These are phyloP conservation scores for Trichosporon inkin DNA, from an alignment of 1,284 basidiomycete species.

Conservation along the genomic window DNA sequence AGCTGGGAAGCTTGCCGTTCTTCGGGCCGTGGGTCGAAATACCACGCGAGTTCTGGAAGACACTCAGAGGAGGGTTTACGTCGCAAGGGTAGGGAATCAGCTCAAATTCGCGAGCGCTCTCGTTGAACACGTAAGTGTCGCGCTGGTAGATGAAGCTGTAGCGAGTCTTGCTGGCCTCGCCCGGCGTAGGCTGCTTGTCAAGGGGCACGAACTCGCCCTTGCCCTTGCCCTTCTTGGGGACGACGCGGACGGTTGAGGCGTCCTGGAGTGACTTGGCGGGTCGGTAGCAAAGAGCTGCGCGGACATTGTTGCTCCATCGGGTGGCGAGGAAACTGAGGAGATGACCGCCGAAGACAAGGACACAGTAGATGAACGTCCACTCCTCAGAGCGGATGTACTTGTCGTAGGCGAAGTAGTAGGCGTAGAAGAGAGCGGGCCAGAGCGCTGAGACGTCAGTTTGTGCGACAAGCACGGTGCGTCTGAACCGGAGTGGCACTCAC, in stretches of 20 bases:
- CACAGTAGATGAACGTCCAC: conserved; percentile 91
- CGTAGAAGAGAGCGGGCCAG: conserved; percentile 86
- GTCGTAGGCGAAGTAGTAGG: conserved; percentile 80
- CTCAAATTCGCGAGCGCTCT: conserved; percentile 63
- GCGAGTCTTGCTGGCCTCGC: conserved; percentile 54
- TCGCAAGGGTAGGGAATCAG: conserved; percentile 88
- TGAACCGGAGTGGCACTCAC: conserved; percentile 14
- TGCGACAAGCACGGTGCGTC: not conserved
- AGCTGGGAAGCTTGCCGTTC: conserved; percentile 27
- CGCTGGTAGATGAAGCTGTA: conserved; percentile 93
- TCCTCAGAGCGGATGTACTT: conserved; percentile 87
- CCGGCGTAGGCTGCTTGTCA: conserved; percentile 58
- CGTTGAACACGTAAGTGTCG: conserved; percentile 76
- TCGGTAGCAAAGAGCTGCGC: conserved; percentile 67
- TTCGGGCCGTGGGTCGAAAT: conserved; percentile 42
- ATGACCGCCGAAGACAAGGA: conserved; percentile 77
- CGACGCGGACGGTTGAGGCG: conserved; percentile 76
- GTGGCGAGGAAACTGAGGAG: conserved; percentile 90
- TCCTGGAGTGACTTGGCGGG: conserved; percentile 65
- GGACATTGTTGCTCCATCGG: conserved; percentile 78
- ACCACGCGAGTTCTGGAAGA: conserved; percentile 61
- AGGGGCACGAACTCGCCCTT: conserved; percentile 85
- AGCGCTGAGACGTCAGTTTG: conserved; percentile 51
- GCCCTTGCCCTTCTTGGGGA: conserved; percentile 81
- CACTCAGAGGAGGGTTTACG: conserved; percentile 62